phyloP scores from a whole-genome alignment of 192 early-diverging fungal genomes.

The Umbelopsis sp. region DNA sequence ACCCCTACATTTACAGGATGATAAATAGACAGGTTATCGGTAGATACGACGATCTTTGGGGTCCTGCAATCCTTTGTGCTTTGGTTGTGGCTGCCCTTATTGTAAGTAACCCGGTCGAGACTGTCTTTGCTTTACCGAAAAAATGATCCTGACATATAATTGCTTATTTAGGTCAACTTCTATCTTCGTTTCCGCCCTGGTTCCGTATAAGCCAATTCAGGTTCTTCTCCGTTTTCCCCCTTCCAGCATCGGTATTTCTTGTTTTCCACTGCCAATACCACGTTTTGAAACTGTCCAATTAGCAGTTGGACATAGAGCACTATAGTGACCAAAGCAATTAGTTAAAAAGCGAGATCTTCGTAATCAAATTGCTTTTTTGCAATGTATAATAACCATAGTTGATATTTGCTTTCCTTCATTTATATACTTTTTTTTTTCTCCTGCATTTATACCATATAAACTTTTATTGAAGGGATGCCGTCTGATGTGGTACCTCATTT shows the following conservation, averaged over 20 bases:
- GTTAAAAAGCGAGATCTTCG: not conserved
- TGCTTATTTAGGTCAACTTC: not conserved
- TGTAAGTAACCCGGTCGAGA: conserved; percentile 4
- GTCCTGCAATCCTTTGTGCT: conserved; percentile 73
- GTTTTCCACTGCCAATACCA: not conserved
- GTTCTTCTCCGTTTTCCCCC: no score
- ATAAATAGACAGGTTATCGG: conserved; percentile 47
- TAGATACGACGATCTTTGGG: conserved; percentile 76
- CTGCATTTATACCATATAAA: conserved; percentile 2
- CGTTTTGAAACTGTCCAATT: not conserved
- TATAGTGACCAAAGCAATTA: conserved; percentile 6
- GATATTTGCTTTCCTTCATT: conserved; percentile 2
- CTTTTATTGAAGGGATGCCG: not conserved
- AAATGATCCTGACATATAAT: not conserved
- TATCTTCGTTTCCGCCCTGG: conserved; percentile 16
- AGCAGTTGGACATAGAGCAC: not conserved
- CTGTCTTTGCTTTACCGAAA: not conserved
- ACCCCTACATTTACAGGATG: conserved; percentile 28
- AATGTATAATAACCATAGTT: conserved; percentile 14
- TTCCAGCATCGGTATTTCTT: no score
- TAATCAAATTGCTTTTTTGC: conserved; percentile 14
- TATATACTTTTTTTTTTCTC: not conserved
- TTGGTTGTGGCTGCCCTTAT: conserved; percentile 67
- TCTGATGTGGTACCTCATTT: not conserved
- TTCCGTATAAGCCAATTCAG: not conserved